Base-by-base conservation (phyloP, 208 protist species). In the Acanthamoeba healyi region DNA sequence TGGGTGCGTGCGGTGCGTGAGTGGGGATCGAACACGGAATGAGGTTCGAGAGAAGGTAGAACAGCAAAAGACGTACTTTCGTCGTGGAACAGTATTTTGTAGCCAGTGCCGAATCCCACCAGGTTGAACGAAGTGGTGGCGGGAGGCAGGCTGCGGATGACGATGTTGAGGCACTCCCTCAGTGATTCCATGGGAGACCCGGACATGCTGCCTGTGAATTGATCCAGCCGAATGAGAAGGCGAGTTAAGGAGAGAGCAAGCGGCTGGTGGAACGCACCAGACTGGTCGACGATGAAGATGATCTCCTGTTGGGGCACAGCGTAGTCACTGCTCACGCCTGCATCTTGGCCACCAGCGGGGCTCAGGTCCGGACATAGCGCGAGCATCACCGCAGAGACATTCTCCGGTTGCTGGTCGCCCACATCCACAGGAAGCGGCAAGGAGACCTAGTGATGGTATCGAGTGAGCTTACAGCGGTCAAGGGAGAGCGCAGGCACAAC, bases 121-220 rank as follows among this genome's bases (percentile, higher is more conserved):
- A 79, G 70, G 70, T 79, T 79, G 70, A 79, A 79, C 10, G 17
- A 36, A 10, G 70, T 79, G 36, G n/a, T 67, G 70, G 17, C 70
- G 22, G 70, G 36, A 2, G 70, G 70, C 3, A 79, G 70, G 70
- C 36, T 46, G 40, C 70, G 70, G 36, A 79, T 79, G 6, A 79
- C 70, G 15, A 79, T 79, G 70, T 79, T 79, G 70, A 79, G 70
- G 70, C 70, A 79, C 70, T 79, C 70, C 34, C 22, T 9, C 17
- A 79, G 36, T 36, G 70, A 79, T 36, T 79, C 70, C 22, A 79
- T 79, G 14, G 70, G 70, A 32, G 70, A 79, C 19, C 70, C 70
- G 7, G 15, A 17, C 70, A 79, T 79, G 40, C 70, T 79, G 32
- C 70, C 70, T 72, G 63, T 19, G n/a, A n/a, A n/a, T n/a, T n/a